A percentile compares a stretch with the other conserved stretches of the same genome.
Evolutionary conservation across 176 grass and related monocot genomes (phyloP).

Genomic region (Eragrostis nindensis): DNA sequence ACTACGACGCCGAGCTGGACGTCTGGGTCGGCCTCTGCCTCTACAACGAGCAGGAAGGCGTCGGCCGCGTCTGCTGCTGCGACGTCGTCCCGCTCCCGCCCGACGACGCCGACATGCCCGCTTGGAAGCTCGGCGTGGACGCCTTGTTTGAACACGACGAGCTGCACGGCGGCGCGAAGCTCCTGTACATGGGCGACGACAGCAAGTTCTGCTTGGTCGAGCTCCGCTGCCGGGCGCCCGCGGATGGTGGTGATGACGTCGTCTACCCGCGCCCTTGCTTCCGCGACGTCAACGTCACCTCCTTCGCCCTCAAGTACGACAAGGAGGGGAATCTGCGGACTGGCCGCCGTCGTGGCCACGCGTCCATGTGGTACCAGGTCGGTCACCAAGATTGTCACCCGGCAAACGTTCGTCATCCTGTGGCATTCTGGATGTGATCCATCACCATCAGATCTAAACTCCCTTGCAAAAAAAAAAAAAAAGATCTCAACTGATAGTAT

Average conservation of each 20-base stretch:
- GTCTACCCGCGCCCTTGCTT: too few relatives aligned
- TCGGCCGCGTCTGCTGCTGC: background rate
- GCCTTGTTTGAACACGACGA: background rate
- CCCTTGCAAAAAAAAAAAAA: too few relatives aligned
- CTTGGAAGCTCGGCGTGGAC: background rate
- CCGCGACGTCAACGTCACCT: background rate
- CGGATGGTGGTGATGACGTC: background rate
- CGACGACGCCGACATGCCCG: too few relatives aligned
- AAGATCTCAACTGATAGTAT: too few relatives aligned
- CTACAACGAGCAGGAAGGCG: background rate
- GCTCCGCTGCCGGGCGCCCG: background rate
- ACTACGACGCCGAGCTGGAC: background rate
- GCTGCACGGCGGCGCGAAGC: background rate
- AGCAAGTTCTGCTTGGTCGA: background rate
- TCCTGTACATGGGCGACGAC: conserved; percentile 25
- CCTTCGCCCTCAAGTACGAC: conserved; percentile 2
- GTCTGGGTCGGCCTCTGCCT: background rate
- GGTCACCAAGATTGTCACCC: background rate
- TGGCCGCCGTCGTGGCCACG: background rate
- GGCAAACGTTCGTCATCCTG: background rate
- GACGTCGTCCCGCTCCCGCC: background rate
- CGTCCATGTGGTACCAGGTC: conserved; percentile 1
- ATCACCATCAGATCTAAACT: too few relatives aligned
- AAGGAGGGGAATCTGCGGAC: conserved; percentile 17
- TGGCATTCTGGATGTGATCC: conserved; percentile 7